Percentiles rank a stretch among this genome's conserved stretches.
phyloP scores from a whole-genome alignment of 306 rosid species.

The Quercus cerris region DNA sequence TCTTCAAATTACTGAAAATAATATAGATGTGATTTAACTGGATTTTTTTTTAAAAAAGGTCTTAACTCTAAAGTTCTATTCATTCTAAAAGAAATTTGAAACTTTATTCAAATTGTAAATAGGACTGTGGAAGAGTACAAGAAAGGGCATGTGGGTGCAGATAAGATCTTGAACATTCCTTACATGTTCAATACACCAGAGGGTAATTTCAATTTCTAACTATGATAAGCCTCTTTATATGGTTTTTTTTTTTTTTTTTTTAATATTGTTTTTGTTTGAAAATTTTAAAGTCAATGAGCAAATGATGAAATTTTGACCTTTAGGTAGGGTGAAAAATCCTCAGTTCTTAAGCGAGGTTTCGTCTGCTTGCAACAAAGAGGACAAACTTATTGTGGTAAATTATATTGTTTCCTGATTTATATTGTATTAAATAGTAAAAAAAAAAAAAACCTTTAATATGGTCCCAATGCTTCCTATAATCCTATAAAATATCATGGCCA shows the following conservation, averaged over 20 bases:
- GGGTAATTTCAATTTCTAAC: constrained; percentile 36
- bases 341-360: constrained; percentile 53
- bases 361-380: constrained; percentile 58
- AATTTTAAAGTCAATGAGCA: neutral
- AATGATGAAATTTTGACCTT: neutral
- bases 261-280: no score
- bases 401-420: neutral
- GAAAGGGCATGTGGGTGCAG: constrained; percentile 58
- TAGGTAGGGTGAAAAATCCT: constrained; percentile 73
- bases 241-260: no score
- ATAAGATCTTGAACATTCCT: constrained; percentile 69
- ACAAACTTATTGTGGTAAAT: constrained; percentile 67
- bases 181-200: constrained; percentile 59
- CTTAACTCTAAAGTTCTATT: neutral
- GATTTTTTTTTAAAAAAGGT: neutral
- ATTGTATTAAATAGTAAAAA: neutral
- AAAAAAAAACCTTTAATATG: no score
- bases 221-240: neutral
- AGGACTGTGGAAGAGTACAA: constrained; percentile 79
- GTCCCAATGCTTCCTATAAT: no score
- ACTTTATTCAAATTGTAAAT: constrained; percentile 1
- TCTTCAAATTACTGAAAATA: neutral
- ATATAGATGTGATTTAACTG: neutral
- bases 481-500: neutral
- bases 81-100: neutral